Evolutionary conservation across 768 basidiomycete species (phyloP).

Genomic region (Hygrophoropsis aurantiaca): DNA sequence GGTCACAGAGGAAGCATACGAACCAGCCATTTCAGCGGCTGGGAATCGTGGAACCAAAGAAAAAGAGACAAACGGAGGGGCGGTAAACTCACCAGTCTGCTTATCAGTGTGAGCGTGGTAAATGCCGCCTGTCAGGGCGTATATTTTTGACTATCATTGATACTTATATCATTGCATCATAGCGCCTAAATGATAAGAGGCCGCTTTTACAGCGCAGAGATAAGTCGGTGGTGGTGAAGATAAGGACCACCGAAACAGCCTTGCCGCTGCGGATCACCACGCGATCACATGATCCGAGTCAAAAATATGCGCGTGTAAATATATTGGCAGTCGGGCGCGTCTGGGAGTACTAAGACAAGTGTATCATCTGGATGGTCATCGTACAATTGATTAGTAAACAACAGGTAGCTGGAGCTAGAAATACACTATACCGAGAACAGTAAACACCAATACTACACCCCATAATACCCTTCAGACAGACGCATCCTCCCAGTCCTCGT

Average conservation of each 20-base stretch:
- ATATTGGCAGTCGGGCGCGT: too few species aligned
- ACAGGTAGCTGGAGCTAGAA: neutral
- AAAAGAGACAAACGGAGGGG: neutral
- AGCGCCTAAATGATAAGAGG: too few species aligned
- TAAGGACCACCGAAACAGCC: neutral
- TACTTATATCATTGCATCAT: slow-evolving; percentile 5
- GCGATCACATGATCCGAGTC: neutral
- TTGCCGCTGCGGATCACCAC: neutral
- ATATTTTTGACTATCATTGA: too few species aligned
- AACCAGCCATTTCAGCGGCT: slow-evolving; percentile 1
- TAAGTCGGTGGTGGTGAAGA: neutral
- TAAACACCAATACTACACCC: neutral
- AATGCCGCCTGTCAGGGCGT: too few species aligned
- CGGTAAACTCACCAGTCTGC: neutral
- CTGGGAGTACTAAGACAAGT: neutral
- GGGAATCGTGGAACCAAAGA: neutral
- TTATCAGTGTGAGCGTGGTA: neutral
- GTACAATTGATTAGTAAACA: neutral
- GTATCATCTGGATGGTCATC: too few species aligned
- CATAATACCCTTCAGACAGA: slow-evolving; percentile 18
- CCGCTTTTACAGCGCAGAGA: neutral
- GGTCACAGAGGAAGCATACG: slow-evolving; percentile 10
- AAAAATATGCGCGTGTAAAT: too few species aligned
- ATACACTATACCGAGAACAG: neutral
- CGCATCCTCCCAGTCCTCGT: slow-evolving; percentile 33